A percentile compares a stretch with the other conserved stretches of the same genome.
Evolutionary conservation across 148 eudicot species (phyloP).

Genomic region (Spergularia marina): DNA sequence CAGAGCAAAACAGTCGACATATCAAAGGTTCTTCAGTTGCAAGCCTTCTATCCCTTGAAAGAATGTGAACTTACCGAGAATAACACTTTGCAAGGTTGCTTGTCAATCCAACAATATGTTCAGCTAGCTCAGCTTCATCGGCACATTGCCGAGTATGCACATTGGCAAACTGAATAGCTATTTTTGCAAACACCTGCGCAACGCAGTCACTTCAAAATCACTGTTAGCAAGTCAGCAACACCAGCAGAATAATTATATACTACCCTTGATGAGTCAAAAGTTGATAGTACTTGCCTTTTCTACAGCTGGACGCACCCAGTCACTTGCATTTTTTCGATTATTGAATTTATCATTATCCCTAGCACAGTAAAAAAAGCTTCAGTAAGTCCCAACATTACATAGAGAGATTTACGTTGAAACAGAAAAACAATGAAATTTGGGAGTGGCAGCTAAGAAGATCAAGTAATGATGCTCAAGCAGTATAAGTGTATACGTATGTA

Average conservation of each 20-base stretch:
- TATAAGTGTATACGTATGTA: neutral
- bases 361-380: constrained; percentile 14
- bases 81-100: constrained; percentile 83
- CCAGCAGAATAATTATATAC: neutral
- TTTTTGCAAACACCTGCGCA: constrained; percentile 57
- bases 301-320: constrained; percentile 84
- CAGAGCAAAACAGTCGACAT: neutral
- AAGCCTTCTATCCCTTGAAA: neutral
- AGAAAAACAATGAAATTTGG: constrained; percentile 1
- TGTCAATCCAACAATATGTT: constrained; percentile 86
- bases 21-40: neutral
- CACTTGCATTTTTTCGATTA: constrained; percentile 39
- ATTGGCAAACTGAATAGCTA: constrained; percentile 61
- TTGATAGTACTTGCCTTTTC: constrained; percentile 57
- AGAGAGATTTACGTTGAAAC: neutral
- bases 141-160: constrained; percentile 79
- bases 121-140: constrained; percentile 95
- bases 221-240: neutral
- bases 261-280: neutral
- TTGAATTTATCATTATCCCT: constrained; percentile 86
- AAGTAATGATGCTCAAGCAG: neutral
- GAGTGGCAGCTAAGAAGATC: neutral
- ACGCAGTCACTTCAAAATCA: neutral
- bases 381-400: neutral
- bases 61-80: constrained; percentile 50